phyloP scores from a whole-genome alignment of 2,329 filamentous ascomycete species.

The Cladosporium sp. region DNA sequence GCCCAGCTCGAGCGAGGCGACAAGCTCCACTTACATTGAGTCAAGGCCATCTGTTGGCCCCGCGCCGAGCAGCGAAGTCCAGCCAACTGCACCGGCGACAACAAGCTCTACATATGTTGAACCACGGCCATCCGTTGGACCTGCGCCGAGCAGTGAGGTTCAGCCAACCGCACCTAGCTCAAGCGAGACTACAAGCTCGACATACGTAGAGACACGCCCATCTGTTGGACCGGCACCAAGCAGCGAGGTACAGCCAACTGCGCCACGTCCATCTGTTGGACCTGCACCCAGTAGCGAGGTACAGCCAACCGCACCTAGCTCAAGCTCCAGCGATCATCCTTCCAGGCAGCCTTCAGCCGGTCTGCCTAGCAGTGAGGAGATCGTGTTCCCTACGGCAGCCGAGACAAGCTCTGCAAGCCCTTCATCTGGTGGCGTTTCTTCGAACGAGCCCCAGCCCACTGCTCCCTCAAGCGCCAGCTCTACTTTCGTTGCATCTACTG shows the following conservation, averaged over 20 bases:
- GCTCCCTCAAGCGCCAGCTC: not conserved
- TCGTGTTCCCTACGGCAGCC: not conserved
- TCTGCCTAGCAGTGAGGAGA: not conserved
- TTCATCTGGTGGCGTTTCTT: not conserved
- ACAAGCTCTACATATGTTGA: not conserved
- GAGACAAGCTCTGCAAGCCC: not conserved
- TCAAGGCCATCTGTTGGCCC: not conserved
- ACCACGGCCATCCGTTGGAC: not conserved
- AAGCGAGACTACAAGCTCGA: not conserved
- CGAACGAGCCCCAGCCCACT: not conserved
- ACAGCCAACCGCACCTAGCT: constrained; percentile 6
- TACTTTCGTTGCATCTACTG: constrained; percentile 12
- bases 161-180: constrained; percentile 6
- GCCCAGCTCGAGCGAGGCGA: not conserved
- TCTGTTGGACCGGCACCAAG: not conserved
- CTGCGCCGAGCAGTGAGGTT: not conserved
- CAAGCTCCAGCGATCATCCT: not conserved
- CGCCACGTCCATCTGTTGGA: not conserved
- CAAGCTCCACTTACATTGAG: not conserved
- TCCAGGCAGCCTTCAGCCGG: not conserved
- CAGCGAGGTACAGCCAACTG: constrained; percentile 1
- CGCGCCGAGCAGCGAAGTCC: not conserved
- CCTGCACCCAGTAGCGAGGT: not conserved
- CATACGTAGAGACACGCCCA: not conserved
- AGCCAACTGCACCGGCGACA: not conserved